phyloP scores from a whole-genome alignment of 148 eudicot genomes.

The Spergularia bocconei region DNA sequence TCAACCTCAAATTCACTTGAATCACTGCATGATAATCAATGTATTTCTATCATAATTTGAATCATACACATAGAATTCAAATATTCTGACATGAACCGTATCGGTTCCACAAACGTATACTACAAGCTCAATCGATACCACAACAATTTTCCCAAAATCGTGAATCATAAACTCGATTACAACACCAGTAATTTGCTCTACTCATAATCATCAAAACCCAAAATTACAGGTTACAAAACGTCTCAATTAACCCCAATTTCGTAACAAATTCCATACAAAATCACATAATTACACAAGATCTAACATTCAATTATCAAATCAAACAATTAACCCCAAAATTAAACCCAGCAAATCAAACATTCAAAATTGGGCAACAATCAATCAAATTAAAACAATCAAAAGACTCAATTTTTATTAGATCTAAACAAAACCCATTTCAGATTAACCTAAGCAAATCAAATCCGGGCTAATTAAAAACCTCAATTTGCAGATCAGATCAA shows the following conservation, averaged over 20 bases:
- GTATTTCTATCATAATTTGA: background rate
- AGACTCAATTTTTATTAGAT: background rate
- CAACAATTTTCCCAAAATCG: background rate
- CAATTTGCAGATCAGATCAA: background rate
- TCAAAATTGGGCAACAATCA: background rate
- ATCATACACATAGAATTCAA: background rate
- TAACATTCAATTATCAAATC: background rate
- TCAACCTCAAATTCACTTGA: too few species aligned
- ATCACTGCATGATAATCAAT: too few species aligned
- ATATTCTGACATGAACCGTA: background rate
- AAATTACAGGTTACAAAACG: background rate
- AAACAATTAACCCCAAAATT: background rate
- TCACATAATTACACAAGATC: background rate
- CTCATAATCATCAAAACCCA: background rate
- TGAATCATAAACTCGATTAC: too few species aligned
- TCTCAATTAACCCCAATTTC: too few species aligned
- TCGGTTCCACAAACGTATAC: too few species aligned
- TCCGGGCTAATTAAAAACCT: background rate
- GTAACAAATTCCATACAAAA: background rate
- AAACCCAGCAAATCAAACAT: background rate
- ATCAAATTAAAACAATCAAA: background rate
- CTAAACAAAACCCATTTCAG: background rate
- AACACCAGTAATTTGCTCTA: background rate
- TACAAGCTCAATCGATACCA: background rate
- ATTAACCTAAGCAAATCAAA: background rate